Conservation (phyloP, 2,329 filamentous ascomycete genomes). For the Claviceps sorghi region DNA sequence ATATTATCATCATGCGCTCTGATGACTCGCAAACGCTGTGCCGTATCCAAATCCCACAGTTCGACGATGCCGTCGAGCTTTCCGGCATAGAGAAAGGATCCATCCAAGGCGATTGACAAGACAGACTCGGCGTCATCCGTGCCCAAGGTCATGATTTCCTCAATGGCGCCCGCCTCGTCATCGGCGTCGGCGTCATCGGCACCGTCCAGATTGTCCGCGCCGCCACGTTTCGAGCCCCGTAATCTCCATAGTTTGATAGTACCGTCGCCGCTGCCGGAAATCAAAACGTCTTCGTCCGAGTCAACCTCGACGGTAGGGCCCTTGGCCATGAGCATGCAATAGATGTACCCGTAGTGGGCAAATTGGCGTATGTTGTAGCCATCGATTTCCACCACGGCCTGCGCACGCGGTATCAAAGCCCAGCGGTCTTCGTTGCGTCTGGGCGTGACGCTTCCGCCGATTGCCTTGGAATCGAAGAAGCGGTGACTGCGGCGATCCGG, state of each 20-base stretch:
- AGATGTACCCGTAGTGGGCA: constrained; percentile 89
- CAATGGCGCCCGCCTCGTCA: constrained; percentile 38
- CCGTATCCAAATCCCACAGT: constrained; percentile 92
- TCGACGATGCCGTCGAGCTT: constrained; percentile 79
- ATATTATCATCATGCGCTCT: constrained; percentile 70
- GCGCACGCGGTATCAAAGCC: constrained; percentile 36
- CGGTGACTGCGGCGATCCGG: constrained; percentile 65
- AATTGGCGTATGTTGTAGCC: constrained; percentile 70
- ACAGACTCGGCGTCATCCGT: constrained; percentile 48
- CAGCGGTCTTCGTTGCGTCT: constrained; percentile 49
- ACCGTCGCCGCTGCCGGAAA: constrained; percentile 87
- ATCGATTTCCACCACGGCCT: constrained; percentile 61
- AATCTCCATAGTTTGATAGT: constrained; percentile 89
- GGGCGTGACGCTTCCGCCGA: constrained; percentile 67
- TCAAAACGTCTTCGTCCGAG: constrained; percentile 61
- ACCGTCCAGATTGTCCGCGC: no score
- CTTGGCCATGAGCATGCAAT: constrained; percentile 80
- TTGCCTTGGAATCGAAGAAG: constrained; percentile 85
- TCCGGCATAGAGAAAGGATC: constrained; percentile 84
- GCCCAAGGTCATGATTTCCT: constrained; percentile 53
- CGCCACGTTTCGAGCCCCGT: constrained; percentile 9
- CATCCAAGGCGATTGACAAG: constrained; percentile 71
- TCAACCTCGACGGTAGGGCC: constrained; percentile 54
- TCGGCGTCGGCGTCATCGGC: constrained; percentile 24
- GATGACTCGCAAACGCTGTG: constrained; percentile 76